phyloP scores from a whole-genome alignment of 306 rosid species.

The Quercus berberidifolia region DNA sequence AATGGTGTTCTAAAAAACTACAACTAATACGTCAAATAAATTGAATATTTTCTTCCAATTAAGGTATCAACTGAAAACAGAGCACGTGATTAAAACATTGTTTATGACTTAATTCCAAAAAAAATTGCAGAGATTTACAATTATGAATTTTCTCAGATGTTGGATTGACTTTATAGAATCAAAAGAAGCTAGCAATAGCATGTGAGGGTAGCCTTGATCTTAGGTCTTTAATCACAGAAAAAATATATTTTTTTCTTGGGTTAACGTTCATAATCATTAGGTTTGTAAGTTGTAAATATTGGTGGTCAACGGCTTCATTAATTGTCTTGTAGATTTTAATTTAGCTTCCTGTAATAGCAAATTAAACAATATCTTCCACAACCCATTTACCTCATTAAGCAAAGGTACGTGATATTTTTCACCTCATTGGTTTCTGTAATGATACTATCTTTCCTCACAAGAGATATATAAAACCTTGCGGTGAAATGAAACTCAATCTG shows the following conservation, averaged over 20 bases:
- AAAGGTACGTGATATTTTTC: not conserved
- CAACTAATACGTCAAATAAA: too few species aligned
- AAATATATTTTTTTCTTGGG: not conserved
- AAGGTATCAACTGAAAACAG: slow-evolving; percentile 17
- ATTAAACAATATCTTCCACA: not conserved
- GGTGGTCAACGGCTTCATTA: slow-evolving; percentile 36
- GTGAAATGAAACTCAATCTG: too few species aligned
- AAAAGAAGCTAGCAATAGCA: slow-evolving; percentile 38
- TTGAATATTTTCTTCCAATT: not conserved
- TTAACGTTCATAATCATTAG: slow-evolving; percentile 15
- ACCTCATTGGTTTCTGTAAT: too few species aligned
- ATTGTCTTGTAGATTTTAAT: not conserved
- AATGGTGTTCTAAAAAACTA: too few species aligned
- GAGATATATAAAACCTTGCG: too few species aligned
- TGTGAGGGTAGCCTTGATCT: slow-evolving; percentile 42
- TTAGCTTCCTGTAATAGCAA: not conserved
- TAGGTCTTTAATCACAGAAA: slow-evolving; percentile 11
- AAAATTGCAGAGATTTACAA: not conserved
- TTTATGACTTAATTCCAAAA: slow-evolving; percentile 4
- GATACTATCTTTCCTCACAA: too few species aligned
- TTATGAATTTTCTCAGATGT: slow-evolving; percentile 2
- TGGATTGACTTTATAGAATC: not conserved
- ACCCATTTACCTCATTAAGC: slow-evolving; percentile 16
- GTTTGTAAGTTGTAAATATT: slow-evolving; percentile 17
- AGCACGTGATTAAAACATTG: slow-evolving; percentile 42